Evolutionary conservation across 2,329 filamentous ascomycete species (phyloP).

Genomic region (Raffaelea arxii): DNA sequence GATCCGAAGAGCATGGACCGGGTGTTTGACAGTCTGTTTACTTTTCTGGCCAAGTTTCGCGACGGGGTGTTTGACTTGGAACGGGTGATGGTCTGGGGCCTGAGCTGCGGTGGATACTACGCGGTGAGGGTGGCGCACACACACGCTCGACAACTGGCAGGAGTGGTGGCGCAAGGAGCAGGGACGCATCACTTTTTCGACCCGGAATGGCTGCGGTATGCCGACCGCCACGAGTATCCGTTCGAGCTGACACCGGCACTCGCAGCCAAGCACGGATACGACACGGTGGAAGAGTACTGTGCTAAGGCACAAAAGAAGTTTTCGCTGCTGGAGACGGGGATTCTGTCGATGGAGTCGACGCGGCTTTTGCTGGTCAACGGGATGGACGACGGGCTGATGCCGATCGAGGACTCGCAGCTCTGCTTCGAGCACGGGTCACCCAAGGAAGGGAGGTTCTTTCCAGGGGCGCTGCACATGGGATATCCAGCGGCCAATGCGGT

Average conservation of each 20-base stretch:
- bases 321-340: conserved; percentile 49
- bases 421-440: conserved; percentile 54
- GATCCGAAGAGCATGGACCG: conserved; percentile 52
- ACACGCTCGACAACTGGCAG: conserved; percentile 43
- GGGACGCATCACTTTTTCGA: conserved; percentile 54
- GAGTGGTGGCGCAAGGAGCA: conserved; percentile 52
- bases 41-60: conserved; percentile 40
- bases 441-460: conserved; percentile 57
- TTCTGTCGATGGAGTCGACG: conserved; percentile 45
- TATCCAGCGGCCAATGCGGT: conserved; percentile 50
- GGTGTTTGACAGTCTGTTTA: conserved; percentile 51
- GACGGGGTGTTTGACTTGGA: conserved; percentile 41
- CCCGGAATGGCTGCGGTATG: conserved; percentile 47
- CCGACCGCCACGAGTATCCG: conserved; percentile 58
- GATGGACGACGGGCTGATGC: conserved; percentile 48
- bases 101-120: conserved; percentile 60
- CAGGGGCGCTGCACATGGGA: conserved; percentile 55
- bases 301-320: conserved; percentile 48
- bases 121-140: conserved; percentile 59
- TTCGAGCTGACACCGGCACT: conserved; percentile 47
- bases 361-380: conserved; percentile 53
- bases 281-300: conserved; percentile 43
- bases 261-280: conserved; percentile 53
- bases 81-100: conserved; percentile 52
- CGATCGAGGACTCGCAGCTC: conserved; percentile 57